Conservation (phyloP, 176 grass and related monocot species). For the Paspalum vaginatum region DNA sequence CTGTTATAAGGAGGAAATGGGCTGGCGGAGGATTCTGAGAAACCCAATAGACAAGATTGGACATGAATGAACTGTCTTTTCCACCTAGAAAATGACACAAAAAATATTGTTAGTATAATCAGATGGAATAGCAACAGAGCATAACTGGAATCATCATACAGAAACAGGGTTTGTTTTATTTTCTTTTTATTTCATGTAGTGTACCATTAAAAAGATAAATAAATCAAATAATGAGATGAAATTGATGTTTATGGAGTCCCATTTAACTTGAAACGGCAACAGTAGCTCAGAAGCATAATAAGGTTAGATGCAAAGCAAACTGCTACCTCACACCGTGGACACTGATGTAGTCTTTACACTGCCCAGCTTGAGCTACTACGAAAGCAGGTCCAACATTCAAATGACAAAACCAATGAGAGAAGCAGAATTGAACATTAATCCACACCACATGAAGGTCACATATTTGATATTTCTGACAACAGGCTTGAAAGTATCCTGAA, state of each 20-base stretch:
- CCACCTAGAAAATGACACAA: conserved; percentile 48
- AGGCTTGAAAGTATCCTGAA: neutral
- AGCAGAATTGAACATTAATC: neutral
- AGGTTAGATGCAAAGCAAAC: no score
- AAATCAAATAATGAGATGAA: neutral
- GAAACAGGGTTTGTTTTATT: neutral
- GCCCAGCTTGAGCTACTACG: no score
- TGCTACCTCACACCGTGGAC: no score
- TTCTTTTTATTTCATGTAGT: neutral
- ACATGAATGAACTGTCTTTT: conserved; percentile 75
- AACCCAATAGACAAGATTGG: conserved; percentile 76
- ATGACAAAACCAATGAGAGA: neutral
- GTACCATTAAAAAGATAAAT: neutral
- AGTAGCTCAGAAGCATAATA: neutral
- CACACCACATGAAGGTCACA: neutral
- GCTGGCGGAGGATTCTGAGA: conserved; percentile 80
- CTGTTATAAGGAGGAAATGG: conserved; percentile 87
- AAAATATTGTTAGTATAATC: conserved; percentile 26
- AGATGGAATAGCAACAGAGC: conserved; percentile 18
- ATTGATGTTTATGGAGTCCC: neutral
- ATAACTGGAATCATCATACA: neutral
- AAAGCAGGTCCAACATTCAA: neutral
- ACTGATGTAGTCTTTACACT: no score
- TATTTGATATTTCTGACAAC: neutral
- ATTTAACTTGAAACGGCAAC: conserved; percentile 1